Conservation (phyloP, 2,329 filamentous ascomycete genomes). For the Diaporthe velutina region DNA sequence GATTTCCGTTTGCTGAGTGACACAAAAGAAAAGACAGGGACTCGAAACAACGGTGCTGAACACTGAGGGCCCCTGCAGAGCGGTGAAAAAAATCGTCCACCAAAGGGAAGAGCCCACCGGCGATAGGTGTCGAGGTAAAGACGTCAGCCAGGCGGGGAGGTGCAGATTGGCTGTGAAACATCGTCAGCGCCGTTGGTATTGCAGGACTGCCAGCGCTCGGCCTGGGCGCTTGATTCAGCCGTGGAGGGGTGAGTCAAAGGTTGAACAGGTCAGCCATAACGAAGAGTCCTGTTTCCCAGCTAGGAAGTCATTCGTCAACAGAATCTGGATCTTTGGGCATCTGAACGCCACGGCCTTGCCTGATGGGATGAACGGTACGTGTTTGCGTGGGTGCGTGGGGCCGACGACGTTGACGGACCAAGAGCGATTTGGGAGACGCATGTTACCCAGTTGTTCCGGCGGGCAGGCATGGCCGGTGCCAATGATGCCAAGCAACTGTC, state of each 20-base stretch:
- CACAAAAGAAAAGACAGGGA: constrained; percentile 13
- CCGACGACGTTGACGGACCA: not conserved
- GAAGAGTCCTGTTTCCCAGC: not conserved
- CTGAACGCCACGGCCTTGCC: not conserved
- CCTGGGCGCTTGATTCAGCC: constrained; percentile 3
- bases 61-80: constrained; percentile 18
- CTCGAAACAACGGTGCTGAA: constrained; percentile 25
- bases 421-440: not conserved
- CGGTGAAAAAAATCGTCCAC: constrained; percentile 10
- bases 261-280: not conserved
- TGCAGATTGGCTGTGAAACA: constrained; percentile 4
- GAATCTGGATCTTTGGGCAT: not conserved
- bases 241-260: not conserved
- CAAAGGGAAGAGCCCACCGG: not conserved
- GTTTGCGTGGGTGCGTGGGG: not conserved
- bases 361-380: constrained; percentile 23
- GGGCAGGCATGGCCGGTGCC: not conserved
- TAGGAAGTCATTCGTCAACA: constrained; percentile 7
- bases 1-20: constrained; percentile 13
- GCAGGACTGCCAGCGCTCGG: not conserved
- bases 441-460: not conserved
- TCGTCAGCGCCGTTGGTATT: not conserved
- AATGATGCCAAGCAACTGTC: not conserved
- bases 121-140: not conserved
- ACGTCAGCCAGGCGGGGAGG: constrained; percentile 15